Evolutionary conservation across 2,329 filamentous ascomycete species (phyloP).

Genomic region (Harringtonia aguacate): DNA sequence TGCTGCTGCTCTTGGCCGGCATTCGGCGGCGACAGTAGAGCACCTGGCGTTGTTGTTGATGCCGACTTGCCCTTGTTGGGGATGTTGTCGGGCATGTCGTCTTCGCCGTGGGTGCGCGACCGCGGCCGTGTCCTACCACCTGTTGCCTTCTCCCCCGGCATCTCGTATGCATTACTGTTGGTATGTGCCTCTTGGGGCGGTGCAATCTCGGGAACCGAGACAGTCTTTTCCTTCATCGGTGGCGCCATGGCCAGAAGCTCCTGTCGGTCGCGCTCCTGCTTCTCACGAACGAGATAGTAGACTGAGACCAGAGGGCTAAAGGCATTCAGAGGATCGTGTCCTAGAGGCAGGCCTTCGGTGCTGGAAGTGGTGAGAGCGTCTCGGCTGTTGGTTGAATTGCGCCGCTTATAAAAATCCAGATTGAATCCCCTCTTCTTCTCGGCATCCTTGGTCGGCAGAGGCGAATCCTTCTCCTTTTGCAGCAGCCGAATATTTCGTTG

Average conservation of each 20-base stretch:
- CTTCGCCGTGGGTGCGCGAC: constrained; percentile 88
- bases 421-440: constrained; percentile 80
- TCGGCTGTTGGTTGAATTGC: constrained; percentile 79
- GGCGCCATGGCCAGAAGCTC: constrained; percentile 30
- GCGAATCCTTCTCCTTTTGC: constrained; percentile 54
- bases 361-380: constrained; percentile 82
- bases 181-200: constrained; percentile 83
- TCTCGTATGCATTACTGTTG: constrained; percentile 73
- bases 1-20: constrained; percentile 46
- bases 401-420: constrained; percentile 94
- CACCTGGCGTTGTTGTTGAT: not conserved
- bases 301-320: constrained; percentile 88
- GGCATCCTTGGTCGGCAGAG: constrained; percentile 46
- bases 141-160: constrained; percentile 79
- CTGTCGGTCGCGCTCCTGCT: constrained; percentile 65
- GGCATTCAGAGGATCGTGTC: constrained; percentile 81
- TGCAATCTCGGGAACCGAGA: constrained; percentile 58
- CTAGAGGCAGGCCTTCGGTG: constrained; percentile 70
- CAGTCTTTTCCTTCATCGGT: constrained; percentile 29
- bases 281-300: constrained; percentile 94
- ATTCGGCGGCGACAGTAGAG: constrained; percentile 27
- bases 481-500: constrained; percentile 68
- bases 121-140: constrained; percentile 74
- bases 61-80: constrained; percentile 54
- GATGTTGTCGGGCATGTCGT: constrained; percentile 72